Conservation (phyloP, 768 basidiomycete species). For the Phaffia tasmanica region DNA sequence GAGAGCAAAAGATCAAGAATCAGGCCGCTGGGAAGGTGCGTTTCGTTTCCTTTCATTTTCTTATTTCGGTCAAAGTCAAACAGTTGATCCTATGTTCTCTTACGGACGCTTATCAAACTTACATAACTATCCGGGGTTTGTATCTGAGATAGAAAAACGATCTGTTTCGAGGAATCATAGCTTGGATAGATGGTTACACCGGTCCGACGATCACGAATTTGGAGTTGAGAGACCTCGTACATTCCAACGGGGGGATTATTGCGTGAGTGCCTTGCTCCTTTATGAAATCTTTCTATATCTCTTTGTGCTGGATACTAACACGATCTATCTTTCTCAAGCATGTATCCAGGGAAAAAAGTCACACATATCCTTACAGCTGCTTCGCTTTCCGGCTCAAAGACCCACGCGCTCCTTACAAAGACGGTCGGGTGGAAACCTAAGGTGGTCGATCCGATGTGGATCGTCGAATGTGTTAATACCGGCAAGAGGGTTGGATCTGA, state of each 20-base stretch:
- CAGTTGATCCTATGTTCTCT: neutral
- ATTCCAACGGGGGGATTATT: slow-evolving; percentile 4
- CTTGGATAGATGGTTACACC: slow-evolving; percentile 14
- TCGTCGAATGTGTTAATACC: neutral
- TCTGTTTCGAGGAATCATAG: slow-evolving; percentile 7
- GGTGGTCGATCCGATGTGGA: slow-evolving; percentile 15
- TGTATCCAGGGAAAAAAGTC: neutral
- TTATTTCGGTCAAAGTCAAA: neutral
- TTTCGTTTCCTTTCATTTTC: neutral
- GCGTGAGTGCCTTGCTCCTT: slow-evolving; percentile 1
- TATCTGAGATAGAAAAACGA: slow-evolving; percentile 2
- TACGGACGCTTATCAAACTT: neutral
- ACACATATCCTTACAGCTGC: slow-evolving; percentile 14
- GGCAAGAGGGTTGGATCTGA: neutral
- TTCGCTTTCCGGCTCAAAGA: slow-evolving; percentile 14
- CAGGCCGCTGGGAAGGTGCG: slow-evolving; percentile 11
- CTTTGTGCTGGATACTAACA: neutral
- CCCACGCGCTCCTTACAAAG: slow-evolving; percentile 7
- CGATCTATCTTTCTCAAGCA: neutral
- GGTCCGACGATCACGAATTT: slow-evolving; percentile 2
- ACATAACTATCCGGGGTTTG: too few species aligned
- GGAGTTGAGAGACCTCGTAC: slow-evolving; percentile 5
- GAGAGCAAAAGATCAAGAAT: slow-evolving; percentile 10
- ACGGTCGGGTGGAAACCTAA: slow-evolving; percentile 6
- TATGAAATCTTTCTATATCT: neutral